Conservation (phyloP, 768 basidiomycete genomes). For the Pholiota microspora region DNA sequence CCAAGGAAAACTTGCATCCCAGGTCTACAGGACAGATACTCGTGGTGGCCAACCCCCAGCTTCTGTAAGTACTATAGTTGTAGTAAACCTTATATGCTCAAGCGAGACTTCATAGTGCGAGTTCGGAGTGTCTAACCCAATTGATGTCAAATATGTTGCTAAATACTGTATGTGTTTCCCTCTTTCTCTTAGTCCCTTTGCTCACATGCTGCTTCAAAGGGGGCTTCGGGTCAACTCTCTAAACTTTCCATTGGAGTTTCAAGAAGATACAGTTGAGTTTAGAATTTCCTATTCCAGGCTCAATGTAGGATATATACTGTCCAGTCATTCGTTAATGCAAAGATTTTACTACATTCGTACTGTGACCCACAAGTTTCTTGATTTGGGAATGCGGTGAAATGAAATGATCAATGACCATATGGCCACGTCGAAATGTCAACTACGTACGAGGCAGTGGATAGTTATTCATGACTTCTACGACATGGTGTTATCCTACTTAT, state of each 20-base stretch:
- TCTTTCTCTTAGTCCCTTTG: neutral
- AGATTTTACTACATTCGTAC: too few species aligned
- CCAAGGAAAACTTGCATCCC: slow-evolving; percentile 42
- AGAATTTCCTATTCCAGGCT: neutral
- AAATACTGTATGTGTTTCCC: slow-evolving; percentile 32
- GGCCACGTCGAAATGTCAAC: too few species aligned
- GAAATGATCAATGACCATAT: too few species aligned
- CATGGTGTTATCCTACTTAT: too few species aligned
- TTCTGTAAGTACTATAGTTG: slow-evolving; percentile 29
- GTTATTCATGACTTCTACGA: too few species aligned
- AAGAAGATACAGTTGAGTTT: neutral
- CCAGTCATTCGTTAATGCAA: neutral
- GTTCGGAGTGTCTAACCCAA: slow-evolving; percentile 32
- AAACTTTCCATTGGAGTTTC: neutral
- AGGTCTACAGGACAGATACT: slow-evolving; percentile 50
- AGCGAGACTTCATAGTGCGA: slow-evolving; percentile 24
- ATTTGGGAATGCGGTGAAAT: too few species aligned
- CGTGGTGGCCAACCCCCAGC: slow-evolving; percentile 50
- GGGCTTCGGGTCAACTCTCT: neutral
- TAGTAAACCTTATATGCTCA: too few species aligned
- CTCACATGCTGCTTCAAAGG: neutral
- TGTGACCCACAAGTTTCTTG: too few species aligned
- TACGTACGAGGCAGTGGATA: too few species aligned
- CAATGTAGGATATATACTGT: neutral
- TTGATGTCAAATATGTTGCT: slow-evolving; percentile 43